Evolutionary conservation across 257 asterid genomes (phyloP).

Genomic region (Prunella vulgaris): DNA sequence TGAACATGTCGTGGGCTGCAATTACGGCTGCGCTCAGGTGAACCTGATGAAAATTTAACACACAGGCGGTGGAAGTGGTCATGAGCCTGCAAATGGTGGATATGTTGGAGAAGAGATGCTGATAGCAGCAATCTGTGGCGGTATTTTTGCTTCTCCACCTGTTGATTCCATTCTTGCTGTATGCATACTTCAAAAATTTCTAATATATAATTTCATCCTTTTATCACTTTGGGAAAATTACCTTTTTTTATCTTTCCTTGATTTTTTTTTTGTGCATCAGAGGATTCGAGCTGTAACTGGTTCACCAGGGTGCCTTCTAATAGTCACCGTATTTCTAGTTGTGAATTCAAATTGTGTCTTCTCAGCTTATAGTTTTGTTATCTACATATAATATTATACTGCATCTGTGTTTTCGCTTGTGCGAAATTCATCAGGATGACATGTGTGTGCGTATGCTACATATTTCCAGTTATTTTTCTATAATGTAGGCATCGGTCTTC

Average conservation of each 20-base stretch:
- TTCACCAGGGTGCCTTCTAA: slow-evolving; percentile 83
- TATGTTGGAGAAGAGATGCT: slow-evolving; percentile 99
- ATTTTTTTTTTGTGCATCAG: slow-evolving; percentile 34
- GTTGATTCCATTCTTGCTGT: slow-evolving; percentile 92
- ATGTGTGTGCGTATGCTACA: not conserved
- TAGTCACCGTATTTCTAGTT: slow-evolving; percentile 61
- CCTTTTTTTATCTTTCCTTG: slow-evolving; percentile 1
- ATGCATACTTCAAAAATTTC: slow-evolving; percentile 34
- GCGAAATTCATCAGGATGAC: no score
- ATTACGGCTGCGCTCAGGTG: slow-evolving; percentile 59
- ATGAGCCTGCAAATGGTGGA: slow-evolving; percentile 99
- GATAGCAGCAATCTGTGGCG: slow-evolving; percentile 98
- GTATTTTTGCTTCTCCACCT: slow-evolving; percentile 92
- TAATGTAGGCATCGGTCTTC: not conserved
- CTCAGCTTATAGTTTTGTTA: slow-evolving; percentile 1
- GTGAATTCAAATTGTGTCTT: not conserved
- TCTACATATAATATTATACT: no score
- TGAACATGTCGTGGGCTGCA: slow-evolving; percentile 95
- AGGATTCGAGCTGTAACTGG: slow-evolving; percentile 98
- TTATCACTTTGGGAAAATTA: slow-evolving; percentile 15
- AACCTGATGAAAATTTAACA: not conserved
- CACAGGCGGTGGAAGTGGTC: slow-evolving; percentile 99
- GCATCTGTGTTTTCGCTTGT: no score
- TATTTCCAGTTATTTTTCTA: not conserved
- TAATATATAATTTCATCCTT: slow-evolving; percentile 1